Percentiles rank a stretch among this genome's conserved stretches.
Conservation (phyloP, 805 yeast species). For the Wickerhamomyces pijperi region DNA sequence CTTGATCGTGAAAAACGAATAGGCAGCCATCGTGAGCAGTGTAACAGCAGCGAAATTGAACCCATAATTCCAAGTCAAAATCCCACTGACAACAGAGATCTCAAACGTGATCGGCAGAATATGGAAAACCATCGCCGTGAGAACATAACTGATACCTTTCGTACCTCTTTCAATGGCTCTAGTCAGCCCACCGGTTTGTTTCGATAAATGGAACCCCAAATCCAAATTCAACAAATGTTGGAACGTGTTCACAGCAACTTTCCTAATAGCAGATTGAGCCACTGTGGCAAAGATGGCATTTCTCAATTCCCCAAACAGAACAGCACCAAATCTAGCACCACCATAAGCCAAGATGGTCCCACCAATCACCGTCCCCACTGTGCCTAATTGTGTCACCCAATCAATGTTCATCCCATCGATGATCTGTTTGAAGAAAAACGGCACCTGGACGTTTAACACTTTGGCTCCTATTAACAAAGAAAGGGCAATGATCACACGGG, state of each 20-base stretch:
- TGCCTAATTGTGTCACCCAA: conserved; percentile 58
- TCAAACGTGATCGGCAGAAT: conserved; percentile 89
- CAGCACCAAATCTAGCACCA: conserved; percentile 88
- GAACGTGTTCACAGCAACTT: conserved; percentile 83
- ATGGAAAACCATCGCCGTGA: conserved; percentile 96
- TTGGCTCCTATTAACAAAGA: conserved; percentile 69
- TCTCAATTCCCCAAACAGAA: conserved; percentile 84
- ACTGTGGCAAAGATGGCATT: conserved; percentile 94
- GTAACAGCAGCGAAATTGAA: conserved; percentile 82
- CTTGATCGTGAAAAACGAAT: conserved; percentile 74
- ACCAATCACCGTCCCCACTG: conserved; percentile 55
- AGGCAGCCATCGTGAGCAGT: conserved; percentile 76
- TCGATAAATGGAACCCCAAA: conserved; percentile 75
- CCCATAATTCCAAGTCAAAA: conserved; percentile 89
- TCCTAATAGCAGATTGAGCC: conserved; percentile 86
- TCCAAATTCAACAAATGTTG: conserved; percentile 75
- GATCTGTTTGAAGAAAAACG: conserved; percentile 81
- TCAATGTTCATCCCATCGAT: conserved; percentile 90
- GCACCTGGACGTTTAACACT: conserved; percentile 87
- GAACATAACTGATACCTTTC: conserved; percentile 87
- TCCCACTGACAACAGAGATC: conserved; percentile 86
- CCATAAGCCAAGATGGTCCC: conserved; percentile 79
- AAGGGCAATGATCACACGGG: conserved; percentile 70
- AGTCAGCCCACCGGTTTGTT: conserved; percentile 94
- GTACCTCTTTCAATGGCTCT: conserved; percentile 97